Base-by-base conservation (phyloP, 176 grass and related monocot species). In the Pontederia paniculata region DNA sequence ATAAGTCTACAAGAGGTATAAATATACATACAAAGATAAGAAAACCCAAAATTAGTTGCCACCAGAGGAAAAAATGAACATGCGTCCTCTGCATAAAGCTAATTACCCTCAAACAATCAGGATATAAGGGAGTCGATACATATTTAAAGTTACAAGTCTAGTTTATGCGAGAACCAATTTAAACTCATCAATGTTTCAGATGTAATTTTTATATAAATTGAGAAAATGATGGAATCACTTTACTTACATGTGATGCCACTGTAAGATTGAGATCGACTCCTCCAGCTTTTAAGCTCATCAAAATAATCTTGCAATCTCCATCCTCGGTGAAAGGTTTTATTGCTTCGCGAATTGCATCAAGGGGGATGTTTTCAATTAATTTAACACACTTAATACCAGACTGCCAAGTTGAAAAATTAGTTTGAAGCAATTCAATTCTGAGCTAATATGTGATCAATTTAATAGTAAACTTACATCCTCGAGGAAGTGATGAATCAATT, bases 231-330 rank as follows among this genome's bases (percentile, higher is more conserved):
- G 46, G 8, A 51, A 74, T 31, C 20, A 12, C 17, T 41, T 17
- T 68, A 49, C 82, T 84, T 77, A 98, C 86, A 79, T 98, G 80
- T 45, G 91, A 97, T 58, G 86, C 91, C 9, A 90, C 77, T 10
- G 91, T 97, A 11, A 97, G 80, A 70, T 98, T 98, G 50, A 98
- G 80, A 14, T 83, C 86, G 11, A 90, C 86, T 51, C 86, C 86
- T 65, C 93, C 93, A 70, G 93, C 83, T 78, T 98, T 98, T 76
- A 98, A 73, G 76, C 93, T 91, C 93, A 98, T 98, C 46, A 91
- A 62, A 62, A 98, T 90, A 53, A 98, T 76, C 72, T 65, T 91
- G 80, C 83, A 88, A 55, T 88, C 80, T 25, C 71, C 57, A 63
- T 98, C 86, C 22, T 79, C 59, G 48, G 66, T 90, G 82, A 97